phyloP scores from a whole-genome alignment of 2,329 filamentous ascomycete species.

The Amauroascus verrucosus region DNA sequence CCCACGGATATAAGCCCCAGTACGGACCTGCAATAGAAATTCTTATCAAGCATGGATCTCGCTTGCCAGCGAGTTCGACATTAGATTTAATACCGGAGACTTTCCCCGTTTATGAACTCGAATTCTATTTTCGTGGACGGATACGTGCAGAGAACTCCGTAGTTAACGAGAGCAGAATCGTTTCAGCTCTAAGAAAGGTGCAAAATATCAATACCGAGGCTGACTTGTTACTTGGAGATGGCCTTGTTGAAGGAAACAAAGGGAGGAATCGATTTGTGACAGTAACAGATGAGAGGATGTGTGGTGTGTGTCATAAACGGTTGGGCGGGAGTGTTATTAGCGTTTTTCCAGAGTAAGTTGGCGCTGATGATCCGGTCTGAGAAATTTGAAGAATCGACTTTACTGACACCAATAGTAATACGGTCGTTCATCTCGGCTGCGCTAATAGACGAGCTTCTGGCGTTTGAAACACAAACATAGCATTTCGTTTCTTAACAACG shows the following conservation, averaged over 20 bases:
- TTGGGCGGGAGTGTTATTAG: constrained; percentile 84
- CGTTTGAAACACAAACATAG: constrained; percentile 12
- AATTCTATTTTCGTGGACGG: constrained; percentile 82
- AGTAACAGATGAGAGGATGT: constrained; percentile 78
- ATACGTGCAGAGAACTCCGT: constrained; percentile 77
- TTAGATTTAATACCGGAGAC: constrained; percentile 73
- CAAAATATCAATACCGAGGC: constrained; percentile 70
- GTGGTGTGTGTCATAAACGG: constrained; percentile 85
- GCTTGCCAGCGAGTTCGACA: constrained; percentile 77
- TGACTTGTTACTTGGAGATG: constrained; percentile 63
- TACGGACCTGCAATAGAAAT: constrained; percentile 73
- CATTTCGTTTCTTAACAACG: constrained; percentile 13
- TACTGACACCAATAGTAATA: constrained; percentile 29
- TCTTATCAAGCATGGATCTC: constrained; percentile 83
- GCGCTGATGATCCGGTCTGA: background rate
- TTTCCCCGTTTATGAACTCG: constrained; percentile 67
- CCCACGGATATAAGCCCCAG: constrained; percentile 59
- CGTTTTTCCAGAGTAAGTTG: constrained; percentile 68
- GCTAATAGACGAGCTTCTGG: constrained; percentile 39
- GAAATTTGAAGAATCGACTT: background rate
- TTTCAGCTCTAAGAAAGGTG: constrained; percentile 64
- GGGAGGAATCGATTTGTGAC: constrained; percentile 60
- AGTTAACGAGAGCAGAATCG: constrained; percentile 68
- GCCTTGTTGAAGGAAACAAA: constrained; percentile 41
- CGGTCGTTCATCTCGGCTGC: constrained; percentile 73